Percentiles rank a stretch among this genome's conserved stretches.
Evolutionary conservation across 345 rosid species (phyloP).

Genomic region (Eucalyptus sp.): DNA sequence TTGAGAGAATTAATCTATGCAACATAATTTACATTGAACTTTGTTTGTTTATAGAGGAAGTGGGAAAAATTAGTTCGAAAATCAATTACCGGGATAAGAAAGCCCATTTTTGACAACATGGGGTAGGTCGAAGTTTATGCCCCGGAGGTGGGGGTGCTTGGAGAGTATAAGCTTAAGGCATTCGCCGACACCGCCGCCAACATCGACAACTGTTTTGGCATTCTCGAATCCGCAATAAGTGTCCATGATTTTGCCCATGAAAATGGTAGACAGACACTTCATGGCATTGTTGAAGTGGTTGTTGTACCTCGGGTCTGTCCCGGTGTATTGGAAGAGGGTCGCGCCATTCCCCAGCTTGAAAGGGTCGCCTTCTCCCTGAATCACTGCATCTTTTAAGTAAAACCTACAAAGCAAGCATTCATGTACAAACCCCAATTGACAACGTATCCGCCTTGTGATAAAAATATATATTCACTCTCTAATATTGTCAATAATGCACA

Average conservation of each 20-base stretch:
- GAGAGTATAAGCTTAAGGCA: background rate
- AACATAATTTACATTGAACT: background rate
- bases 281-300: conserved; percentile 2
- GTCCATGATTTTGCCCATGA: conserved; percentile 7
- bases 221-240: conserved; percentile 8
- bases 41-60: background rate
- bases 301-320: conserved; percentile 11
- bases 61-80: background rate
- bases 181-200: conserved; percentile 16
- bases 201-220: conserved; percentile 7
- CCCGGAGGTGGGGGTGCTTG: conserved; percentile 10
- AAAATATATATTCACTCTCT: background rate
- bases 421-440: background rate
- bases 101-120: conserved; percentile 13
- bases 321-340: conserved; percentile 2
- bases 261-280: background rate
- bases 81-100: conserved; percentile 5
- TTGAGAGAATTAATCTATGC: background rate
- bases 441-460: background rate
- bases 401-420: background rate
- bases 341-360: conserved; percentile 2
- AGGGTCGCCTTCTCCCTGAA: conserved; percentile 13
- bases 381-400: conserved; percentile 12
- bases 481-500: background rate
- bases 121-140: conserved; percentile 17